Percentiles rank a stretch among this genome's conserved stretches.
phyloP scores from a whole-genome alignment of 108 stramenopile species.

The Fragilaria radians region DNA sequence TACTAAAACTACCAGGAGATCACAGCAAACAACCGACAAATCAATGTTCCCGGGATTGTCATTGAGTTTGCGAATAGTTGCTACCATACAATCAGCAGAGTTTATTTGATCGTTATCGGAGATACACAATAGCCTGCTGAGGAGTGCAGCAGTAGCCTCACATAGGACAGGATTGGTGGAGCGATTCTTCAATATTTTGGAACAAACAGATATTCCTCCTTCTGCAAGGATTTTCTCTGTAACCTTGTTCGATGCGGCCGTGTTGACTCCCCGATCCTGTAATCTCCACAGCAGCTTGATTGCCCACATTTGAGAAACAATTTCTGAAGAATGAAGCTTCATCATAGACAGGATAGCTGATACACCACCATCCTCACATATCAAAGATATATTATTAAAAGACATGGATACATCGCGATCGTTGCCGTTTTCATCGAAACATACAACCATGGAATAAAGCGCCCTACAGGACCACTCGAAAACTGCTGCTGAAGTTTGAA shows the following conservation, averaged over 20 bases:
- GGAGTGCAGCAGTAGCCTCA: neutral
- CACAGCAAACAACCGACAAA: conserved; percentile 3
- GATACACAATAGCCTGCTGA: neutral
- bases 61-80: neutral
- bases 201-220: neutral
- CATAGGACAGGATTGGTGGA: neutral
- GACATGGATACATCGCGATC: neutral
- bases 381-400: conserved; percentile 10
- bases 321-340: conserved; percentile 17
- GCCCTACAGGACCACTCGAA: conserved; percentile 36
- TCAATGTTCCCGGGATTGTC: neutral
- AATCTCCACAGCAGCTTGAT: conserved; percentile 20
- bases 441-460: conserved; percentile 11
- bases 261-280: conserved; percentile 1
- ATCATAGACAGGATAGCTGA: conserved; percentile 6
- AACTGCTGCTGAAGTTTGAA: conserved; percentile 10
- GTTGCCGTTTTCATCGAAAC: conserved; percentile 3
- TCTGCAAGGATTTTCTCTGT: neutral
- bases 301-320: conserved; percentile 16
- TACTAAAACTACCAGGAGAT: conserved; percentile 2
- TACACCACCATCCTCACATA: conserved; percentile 19
- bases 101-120: neutral
- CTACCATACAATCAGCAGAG: conserved; percentile 2
- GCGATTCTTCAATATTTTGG: neutral
- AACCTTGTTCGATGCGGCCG: neutral